Conservation (phyloP, 345 rosid genomes). For the Laguncularia racemosa region DNA sequence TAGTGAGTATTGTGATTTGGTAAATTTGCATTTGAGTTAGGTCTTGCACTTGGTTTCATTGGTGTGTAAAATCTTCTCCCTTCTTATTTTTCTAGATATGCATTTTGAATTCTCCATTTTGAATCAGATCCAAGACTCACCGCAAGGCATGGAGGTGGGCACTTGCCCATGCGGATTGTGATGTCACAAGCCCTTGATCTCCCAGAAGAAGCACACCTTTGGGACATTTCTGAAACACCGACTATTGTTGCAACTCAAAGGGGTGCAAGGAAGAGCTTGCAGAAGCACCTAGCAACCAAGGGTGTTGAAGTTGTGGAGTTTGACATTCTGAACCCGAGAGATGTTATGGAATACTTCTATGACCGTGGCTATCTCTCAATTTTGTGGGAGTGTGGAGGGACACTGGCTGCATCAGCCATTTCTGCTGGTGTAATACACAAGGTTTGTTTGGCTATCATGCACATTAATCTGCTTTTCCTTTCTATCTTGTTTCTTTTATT, state of each 20-base stretch:
- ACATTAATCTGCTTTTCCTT: background rate
- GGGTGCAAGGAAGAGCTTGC: constrained; percentile 86
- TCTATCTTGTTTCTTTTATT: too few relatives aligned
- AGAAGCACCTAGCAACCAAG: constrained; percentile 69
- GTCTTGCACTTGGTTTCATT: background rate
- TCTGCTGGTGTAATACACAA: constrained; percentile 86
- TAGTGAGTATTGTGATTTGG: constrained; percentile 33
- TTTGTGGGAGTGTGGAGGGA: constrained; percentile 96
- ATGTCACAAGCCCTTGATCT: constrained; percentile 77
- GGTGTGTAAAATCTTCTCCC: background rate
- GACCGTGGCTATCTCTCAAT: constrained; percentile 89
- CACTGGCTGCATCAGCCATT: constrained; percentile 87
- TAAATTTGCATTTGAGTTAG: background rate
- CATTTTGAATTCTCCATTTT: constrained; percentile 2
- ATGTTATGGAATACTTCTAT: constrained; percentile 90
- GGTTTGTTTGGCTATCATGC: constrained; percentile 23
- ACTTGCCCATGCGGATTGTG: constrained; percentile 77
- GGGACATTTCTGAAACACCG: constrained; percentile 77
- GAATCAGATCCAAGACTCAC: constrained; percentile 75
- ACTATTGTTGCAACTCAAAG: constrained; percentile 87
- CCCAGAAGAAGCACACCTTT: constrained; percentile 82
- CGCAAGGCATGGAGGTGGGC: constrained; percentile 87
- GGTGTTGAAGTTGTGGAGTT: constrained; percentile 97
- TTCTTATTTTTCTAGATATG: constrained; percentile 3
- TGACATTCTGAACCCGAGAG: constrained; percentile 86